Evolutionary conservation across 2,329 filamentous ascomycete genomes (phyloP).

Genomic region (Paecilomyces fulvus): DNA sequence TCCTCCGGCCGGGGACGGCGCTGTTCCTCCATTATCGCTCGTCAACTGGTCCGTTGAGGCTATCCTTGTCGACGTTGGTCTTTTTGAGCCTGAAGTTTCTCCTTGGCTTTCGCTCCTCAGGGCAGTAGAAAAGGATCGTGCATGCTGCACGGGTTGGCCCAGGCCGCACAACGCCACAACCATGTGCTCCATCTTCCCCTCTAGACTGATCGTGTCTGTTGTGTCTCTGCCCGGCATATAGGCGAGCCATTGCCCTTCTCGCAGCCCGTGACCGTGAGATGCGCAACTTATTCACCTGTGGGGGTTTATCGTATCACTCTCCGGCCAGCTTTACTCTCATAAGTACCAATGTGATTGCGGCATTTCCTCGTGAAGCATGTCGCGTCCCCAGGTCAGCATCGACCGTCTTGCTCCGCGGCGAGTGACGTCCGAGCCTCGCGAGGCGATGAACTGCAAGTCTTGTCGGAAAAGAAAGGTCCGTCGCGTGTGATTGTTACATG

Average conservation of each 20-base stretch:
- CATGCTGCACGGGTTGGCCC: background rate
- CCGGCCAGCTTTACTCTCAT: background rate
- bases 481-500: background rate
- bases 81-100: background rate
- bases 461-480: conserved; percentile 83
- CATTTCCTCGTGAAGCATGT: conserved; percentile 38
- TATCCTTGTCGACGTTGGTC: background rate
- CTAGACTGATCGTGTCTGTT: background rate
- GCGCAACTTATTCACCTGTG: background rate
- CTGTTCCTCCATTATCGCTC: background rate
- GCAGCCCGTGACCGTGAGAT: background rate
- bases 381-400: conserved; percentile 71
- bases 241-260: background rate
- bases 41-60: background rate
- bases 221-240: background rate
- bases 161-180: background rate
- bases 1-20: background rate
- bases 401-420: conserved; percentile 66
- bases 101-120: background rate
- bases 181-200: conserved; percentile 1
- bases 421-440: conserved; percentile 65
- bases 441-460: conserved; percentile 94
- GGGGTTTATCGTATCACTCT: background rate
- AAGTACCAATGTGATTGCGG: background rate
- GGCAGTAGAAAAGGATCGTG: background rate